phyloP scores from a whole-genome alignment of 116 monocot genomes.

The Cymodocea nodosa region DNA sequence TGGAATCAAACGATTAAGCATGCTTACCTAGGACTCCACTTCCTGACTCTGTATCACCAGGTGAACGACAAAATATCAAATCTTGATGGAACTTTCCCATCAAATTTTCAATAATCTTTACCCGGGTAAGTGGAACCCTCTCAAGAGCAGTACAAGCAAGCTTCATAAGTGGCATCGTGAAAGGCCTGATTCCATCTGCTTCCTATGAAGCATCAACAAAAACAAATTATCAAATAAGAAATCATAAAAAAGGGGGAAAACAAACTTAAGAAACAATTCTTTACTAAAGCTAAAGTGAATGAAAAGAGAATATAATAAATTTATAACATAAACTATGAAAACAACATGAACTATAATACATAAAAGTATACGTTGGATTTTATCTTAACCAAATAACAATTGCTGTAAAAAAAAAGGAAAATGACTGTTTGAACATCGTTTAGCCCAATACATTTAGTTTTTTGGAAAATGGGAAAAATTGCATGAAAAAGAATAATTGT shows the following conservation, averaged over 20 bases:
- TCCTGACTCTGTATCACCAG: slow-evolving; percentile 58
- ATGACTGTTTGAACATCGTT: too few species aligned
- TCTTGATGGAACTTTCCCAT: slow-evolving; percentile 88
- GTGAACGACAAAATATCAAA: slow-evolving; percentile 77
- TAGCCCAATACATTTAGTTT: too few species aligned
- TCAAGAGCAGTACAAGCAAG: slow-evolving; percentile 87
- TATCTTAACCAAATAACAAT: too few species aligned
- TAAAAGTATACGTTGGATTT: too few species aligned
- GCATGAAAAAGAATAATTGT: too few species aligned
- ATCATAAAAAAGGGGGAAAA: background rate
- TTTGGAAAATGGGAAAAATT: too few species aligned
- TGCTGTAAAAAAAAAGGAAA: too few species aligned
- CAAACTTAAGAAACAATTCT: background rate
- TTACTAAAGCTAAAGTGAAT: background rate
- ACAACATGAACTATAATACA: too few species aligned
- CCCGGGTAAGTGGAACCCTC: slow-evolving; percentile 83
- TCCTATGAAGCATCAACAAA: slow-evolving; percentile 30
- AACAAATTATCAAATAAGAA: slow-evolving; percentile 8
- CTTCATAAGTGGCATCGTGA: slow-evolving; percentile 96
- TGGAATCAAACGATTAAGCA: background rate
- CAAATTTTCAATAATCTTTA: slow-evolving; percentile 62
- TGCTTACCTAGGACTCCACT: slow-evolving; percentile 38
- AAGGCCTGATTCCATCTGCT: slow-evolving; percentile 96
- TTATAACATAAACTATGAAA: too few species aligned
- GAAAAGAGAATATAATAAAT: background rate